Conservation (phyloP, 1,284 basidiomycete species). For the Xanthoconium separans region DNA sequence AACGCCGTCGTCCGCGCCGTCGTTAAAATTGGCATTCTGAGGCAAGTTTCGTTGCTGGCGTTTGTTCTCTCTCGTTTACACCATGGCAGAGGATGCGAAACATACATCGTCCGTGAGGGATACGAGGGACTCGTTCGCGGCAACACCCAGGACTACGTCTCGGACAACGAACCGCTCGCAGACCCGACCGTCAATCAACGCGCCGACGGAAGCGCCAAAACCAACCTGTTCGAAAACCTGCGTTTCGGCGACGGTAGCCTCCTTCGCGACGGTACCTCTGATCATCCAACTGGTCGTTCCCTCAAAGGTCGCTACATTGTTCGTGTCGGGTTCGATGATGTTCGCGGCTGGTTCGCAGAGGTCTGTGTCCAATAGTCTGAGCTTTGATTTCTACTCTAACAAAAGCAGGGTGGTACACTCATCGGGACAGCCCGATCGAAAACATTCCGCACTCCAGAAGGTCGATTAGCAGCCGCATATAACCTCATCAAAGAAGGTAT, state of each 20-base stretch:
- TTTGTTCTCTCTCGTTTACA: background rate
- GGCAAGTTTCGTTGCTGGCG: too few relatives aligned
- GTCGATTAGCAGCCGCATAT: slow-evolving; percentile 81
- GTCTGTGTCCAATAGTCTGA: slow-evolving; percentile 40
- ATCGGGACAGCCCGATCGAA: slow-evolving; percentile 86
- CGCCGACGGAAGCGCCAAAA: slow-evolving; percentile 22
- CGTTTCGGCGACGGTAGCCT: slow-evolving; percentile 91
- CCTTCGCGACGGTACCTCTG: slow-evolving; percentile 69
- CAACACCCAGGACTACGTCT: background rate
- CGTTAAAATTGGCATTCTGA: slow-evolving; percentile 53
- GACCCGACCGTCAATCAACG: background rate
- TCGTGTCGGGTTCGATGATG: slow-evolving; percentile 97
- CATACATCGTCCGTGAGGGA: slow-evolving; percentile 93
- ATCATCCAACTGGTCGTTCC: background rate
- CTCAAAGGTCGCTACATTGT: slow-evolving; percentile 86
- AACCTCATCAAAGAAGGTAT: slow-evolving; percentile 97
- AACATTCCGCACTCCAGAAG: slow-evolving; percentile 85
- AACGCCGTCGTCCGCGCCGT: slow-evolving; percentile 64
- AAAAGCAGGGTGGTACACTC: slow-evolving; percentile 77
- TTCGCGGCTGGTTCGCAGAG: slow-evolving; percentile 91
- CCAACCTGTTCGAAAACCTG: slow-evolving; percentile 62
- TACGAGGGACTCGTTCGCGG: slow-evolving; percentile 70
- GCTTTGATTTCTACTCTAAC: background rate
- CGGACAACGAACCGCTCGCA: slow-evolving; percentile 8
- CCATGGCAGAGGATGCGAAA: slow-evolving; percentile 77